Percentiles rank a stretch among this genome's conserved stretches.
Evolutionary conservation across 2,329 filamentous ascomycete genomes (phyloP).

Genomic region (Trichoderma atroviride): DNA sequence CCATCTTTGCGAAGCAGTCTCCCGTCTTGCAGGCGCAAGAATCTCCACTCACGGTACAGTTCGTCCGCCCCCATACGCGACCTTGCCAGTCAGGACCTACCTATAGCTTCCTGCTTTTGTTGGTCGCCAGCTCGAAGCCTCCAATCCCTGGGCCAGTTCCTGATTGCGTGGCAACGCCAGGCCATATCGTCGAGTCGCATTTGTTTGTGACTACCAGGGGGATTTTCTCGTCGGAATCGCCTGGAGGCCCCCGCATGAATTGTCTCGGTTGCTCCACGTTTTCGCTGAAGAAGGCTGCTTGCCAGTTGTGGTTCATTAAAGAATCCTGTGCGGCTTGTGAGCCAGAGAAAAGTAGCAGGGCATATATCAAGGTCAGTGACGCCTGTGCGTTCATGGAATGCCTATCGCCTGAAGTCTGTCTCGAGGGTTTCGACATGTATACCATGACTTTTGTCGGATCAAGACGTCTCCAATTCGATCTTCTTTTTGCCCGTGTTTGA

Average conservation of each 20-base stretch:
- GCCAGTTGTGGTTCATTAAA: conserved; percentile 32
- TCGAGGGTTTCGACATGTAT: not conserved
- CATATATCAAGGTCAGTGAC: conserved; percentile 29
- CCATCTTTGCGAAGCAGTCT: conserved; percentile 71
- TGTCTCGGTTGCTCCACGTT: conserved; percentile 30
- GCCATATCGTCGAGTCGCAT: conserved; percentile 73
- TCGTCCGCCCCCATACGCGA: conserved; percentile 80
- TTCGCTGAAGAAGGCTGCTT: conserved; percentile 35
- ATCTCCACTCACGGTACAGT: conserved; percentile 73
- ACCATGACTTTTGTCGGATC: conserved; percentile 1
- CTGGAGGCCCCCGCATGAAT: conserved; percentile 38
- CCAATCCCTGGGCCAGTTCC: conserved; percentile 67
- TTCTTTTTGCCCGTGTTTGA: not conserved
- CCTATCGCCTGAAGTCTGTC: not conserved
- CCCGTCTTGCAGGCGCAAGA: conserved; percentile 73
- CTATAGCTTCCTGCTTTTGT: conserved; percentile 61
- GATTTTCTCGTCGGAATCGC: conserved; percentile 45
- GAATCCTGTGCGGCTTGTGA: conserved; percentile 28
- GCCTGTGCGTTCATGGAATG: conserved; percentile 32
- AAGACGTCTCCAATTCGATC: not conserved
- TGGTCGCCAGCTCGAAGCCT: conserved; percentile 68
- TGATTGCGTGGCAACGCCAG: conserved; percentile 72
- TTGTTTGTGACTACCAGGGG: conserved; percentile 72
- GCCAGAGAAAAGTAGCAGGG: conserved; percentile 31
- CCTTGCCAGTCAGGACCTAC: conserved; percentile 79